Evolutionary conservation across 2,329 filamentous ascomycete species (phyloP), one percentile per base, ranked within the genome.

Genomic region (Atkinsonella hypoxylon): DNA sequence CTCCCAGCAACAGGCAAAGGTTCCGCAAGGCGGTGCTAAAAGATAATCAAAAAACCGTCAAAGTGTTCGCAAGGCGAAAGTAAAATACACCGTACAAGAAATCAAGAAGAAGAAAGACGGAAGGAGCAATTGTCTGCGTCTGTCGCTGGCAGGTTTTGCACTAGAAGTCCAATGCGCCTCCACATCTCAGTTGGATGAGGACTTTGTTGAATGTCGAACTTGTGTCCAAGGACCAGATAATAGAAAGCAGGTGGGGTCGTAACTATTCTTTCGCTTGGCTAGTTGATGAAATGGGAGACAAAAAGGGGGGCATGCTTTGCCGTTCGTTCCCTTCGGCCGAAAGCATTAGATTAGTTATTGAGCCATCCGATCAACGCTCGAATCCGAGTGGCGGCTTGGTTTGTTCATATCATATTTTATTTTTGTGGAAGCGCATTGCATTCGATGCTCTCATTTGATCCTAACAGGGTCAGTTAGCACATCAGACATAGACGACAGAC

Each of bases 201-300:
- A 30, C 12, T 32, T 44, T 30, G 20, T 32, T 8, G 34, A 15
- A 38, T 18, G 36, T 36, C 34, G 15, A 15, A 36, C 15, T 36
- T 36, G 34, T 6, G 34, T 36, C 34, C 34, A 36, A 36, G 34
- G n/a, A 22, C 45, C 36, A 47, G n/a, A 41, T 22, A 30, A 40
- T 17, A 20, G 38, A 20, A 12, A 32, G 30, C 13, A 15, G 30
- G 50, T 48, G 50, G 50, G 26, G 50, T 48, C 32, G 17, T 26
- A n/a, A n/a, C n/a, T n/a, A 15, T n/a, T 50, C 32, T 45, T 45
- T 51, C 44, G 49, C 49, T 47, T 47, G 44, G 44, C 49, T 43
- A 51, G n/a, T n/a, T n/a, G n/a, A 47, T 41, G 40, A 38, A 20
- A 26, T 36, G 34, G 20, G 34, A 22, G 32, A 34, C 17, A 34